Evolutionary conservation across 257 asterid genomes (phyloP), one percentile per base, ranked within the genome.

Genomic region (Plantago elongata): DNA sequence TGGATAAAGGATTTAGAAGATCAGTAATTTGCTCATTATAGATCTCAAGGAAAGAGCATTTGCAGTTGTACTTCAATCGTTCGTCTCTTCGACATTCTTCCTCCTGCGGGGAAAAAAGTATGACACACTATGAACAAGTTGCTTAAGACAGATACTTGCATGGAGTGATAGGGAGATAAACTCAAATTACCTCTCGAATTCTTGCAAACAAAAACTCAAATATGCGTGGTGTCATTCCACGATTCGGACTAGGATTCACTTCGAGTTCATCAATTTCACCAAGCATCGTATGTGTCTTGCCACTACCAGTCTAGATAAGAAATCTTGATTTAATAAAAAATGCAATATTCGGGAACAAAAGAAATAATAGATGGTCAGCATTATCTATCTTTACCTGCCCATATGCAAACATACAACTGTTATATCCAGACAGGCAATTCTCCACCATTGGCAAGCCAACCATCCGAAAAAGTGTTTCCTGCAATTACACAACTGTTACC

Each of bases 371-470:
- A 5, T 34, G 40, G 40, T 4, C 40, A 4, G 40, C 40, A 34
- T 3, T 34, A 4, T 34, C 5, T 34, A 34, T 34, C 40, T 47
- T 63, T 80, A 92, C 99, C 96, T 93, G 99, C 51, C 99, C 99
- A 54, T 93, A 93, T 47, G 99, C 99, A 81, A 93, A 93, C 94
- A 93, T 85, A 74, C 96, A 93, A 76, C 99, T 93, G 60, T 93
- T 89, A 72, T 93, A 93, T 58, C 97, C 99, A 27, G 97, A 87
- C 78, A 93, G 75, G 75, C 96, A 93, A 67, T 93, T 93, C 79
- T 93, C 99, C 43, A 93, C 95, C 97, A 93, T 93, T 27, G 97
- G 96, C 85, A 93, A 76, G 48, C 99, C 99, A 72, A 81, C 95
- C 84, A 93, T 77, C 75, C 89, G 74, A 71, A 93, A 93, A 59